A percentile compares a stretch with the other conserved stretches of the same genome.
phyloP scores from a whole-genome alignment of 768 basidiomycete genomes.

The Clavaria fumosa region DNA sequence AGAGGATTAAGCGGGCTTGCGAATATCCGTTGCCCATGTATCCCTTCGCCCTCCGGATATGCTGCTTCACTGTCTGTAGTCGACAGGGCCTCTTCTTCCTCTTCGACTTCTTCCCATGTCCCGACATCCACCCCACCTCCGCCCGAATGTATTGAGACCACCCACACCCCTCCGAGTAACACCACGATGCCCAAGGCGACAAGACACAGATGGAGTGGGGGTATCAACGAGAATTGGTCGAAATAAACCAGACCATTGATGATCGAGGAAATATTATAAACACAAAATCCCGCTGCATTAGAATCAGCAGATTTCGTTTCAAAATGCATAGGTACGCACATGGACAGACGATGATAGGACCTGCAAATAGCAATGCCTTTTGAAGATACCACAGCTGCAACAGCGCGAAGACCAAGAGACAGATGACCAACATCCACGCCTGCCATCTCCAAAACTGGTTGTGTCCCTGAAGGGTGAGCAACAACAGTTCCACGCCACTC shows the following conservation, averaged over 20 bases:
- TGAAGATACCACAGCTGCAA: conserved; percentile 78
- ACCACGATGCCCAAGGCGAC: conserved; percentile 64
- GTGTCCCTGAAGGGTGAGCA: conserved; percentile 57
- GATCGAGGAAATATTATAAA: conserved; percentile 88
- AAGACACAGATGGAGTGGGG: conserved; percentile 51
- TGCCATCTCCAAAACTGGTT: conserved; percentile 81
- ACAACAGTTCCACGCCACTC: conserved; percentile 76
- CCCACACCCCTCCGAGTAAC: conserved; percentile 79
- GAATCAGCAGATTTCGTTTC: conserved; percentile 10
- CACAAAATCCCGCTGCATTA: conserved; percentile 70
- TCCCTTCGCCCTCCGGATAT: conserved; percentile 3
- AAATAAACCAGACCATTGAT: conserved; percentile 84
- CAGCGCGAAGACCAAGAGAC: conserved; percentile 58
- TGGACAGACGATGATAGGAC: conserved; percentile 78
- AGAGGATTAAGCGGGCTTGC: neutral
- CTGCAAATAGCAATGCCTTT: conserved; percentile 62
- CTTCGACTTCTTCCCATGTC: conserved; percentile 30
- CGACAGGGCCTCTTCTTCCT: conserved; percentile 17
- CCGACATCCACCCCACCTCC: conserved; percentile 36
- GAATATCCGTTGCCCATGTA: neutral
- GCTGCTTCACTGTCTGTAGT: conserved; percentile 14
- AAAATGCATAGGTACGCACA: conserved; percentile 30
- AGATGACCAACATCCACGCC: conserved; percentile 65
- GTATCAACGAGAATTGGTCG: conserved; percentile 64
- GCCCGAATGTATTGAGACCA: conserved; percentile 64